A percentile compares a stretch with the other conserved stretches of the same genome.
phyloP scores from a whole-genome alignment of 352 stramenopile genomes.

The Phytophthora pisi region DNA sequence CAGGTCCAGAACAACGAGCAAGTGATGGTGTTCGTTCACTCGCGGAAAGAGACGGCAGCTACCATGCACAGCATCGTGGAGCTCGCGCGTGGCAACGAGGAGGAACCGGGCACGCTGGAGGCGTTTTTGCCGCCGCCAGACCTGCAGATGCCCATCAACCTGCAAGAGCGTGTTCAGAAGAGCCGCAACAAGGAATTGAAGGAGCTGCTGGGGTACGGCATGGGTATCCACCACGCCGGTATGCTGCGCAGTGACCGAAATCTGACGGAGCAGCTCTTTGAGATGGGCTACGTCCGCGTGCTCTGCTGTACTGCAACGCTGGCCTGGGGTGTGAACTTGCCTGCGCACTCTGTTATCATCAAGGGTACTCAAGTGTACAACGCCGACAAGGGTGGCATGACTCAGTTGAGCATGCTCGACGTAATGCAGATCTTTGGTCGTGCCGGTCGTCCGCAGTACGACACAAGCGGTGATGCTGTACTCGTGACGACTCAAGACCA shows the following conservation, averaged over 20 bases:
- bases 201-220: conserved; percentile 93
- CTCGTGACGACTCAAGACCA: conserved; percentile 98
- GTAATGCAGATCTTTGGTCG: conserved; percentile 99
- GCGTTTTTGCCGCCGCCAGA: conserved; percentile 64
- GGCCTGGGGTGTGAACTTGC: conserved; percentile 99
- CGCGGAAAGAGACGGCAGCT: conserved; percentile 96
- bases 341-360: conserved; percentile 98
- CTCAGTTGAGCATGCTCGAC: conserved; percentile 98
- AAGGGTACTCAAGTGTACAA: conserved; percentile 99
- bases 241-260: conserved; percentile 96
- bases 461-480: conserved; percentile 98
- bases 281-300: conserved; percentile 96
- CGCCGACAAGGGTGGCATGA: conserved; percentile 97
- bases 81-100: conserved; percentile 74
- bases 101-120: conserved; percentile 58
- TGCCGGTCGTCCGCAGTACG: conserved; percentile 98
- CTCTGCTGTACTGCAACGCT: conserved; percentile 99
- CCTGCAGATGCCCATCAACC: conserved; percentile 54
- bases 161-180: conserved; percentile 88
- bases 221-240: conserved; percentile 98
- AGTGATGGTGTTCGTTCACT: conserved; percentile 99
- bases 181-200: conserved; percentile 96
- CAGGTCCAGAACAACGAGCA: conserved; percentile 76
- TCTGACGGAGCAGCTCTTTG: conserved; percentile 98
- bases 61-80: conserved; percentile 95